Base-by-base conservation (phyloP, 352 stramenopile genomes). In the Globisporangium polare region DNA sequence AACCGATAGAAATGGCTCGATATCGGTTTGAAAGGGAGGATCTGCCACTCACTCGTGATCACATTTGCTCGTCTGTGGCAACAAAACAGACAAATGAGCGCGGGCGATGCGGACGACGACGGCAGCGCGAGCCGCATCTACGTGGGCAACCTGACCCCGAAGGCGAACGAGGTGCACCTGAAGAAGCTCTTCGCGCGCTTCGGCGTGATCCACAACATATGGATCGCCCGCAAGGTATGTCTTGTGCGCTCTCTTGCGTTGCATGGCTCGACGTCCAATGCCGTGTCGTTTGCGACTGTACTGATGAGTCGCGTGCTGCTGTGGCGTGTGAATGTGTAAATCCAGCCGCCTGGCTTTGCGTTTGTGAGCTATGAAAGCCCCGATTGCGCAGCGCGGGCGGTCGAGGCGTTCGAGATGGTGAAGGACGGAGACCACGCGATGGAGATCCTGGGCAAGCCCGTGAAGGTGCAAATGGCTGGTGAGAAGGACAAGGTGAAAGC, bases 291-390 rank as follows among this genome's bases (percentile, higher is more conserved):
- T 8, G 27, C 33, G 22, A n/a, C 6, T 8, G 39, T 17, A 15
- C 33, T 15, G 3, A 4, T 39, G 33, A 39, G 9, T 39, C 33
- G 33, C 33, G 15, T 39, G 12, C 15, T 39, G 9, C 9, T 39
- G 15, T 39, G 33, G 9, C 35, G 27, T 54, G 10, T 60, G 37
- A 0, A 7, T 63, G 20, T 60, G 35, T 17, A 41, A 1, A 22
- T 57, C 46, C 51, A 92, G 78, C 86, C 86, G 49, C 86, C 86
- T 60, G 83, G 86, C 13, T 94, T 94, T 59, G 86, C 86, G 22
- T 94, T 94, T 61, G 77, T 94, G 47, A 68, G 65, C 6, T 94
- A 89, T 52, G 71, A 74, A 39, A 74, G 46, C 24, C 67, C 65
- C 15, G 75, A 77, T 1, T 72, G 75, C 15, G 86, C 83, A 0